Evolutionary conservation across 768 basidiomycete genomes (phyloP), one percentile per base, ranked within the genome.

Genomic region (Termitomyces sp.): DNA sequence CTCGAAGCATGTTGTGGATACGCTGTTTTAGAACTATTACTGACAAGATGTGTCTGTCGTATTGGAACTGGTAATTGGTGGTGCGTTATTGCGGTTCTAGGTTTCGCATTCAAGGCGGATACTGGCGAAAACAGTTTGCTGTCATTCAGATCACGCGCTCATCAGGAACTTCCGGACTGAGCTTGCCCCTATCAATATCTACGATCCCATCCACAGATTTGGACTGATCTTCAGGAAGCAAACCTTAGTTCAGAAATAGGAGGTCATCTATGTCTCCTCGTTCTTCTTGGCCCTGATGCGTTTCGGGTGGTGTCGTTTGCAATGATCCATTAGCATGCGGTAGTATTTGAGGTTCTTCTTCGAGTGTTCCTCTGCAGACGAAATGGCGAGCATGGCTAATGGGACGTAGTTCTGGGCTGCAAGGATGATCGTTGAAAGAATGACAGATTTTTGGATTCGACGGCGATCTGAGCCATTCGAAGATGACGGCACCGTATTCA

Each of bases 11-110:
- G 95, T n/a, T 61, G 95, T 99, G 42, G 92, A 97, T 72, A 93
- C n/a, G n/a, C n/a, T n/a, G n/a, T n/a, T 99, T 99, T 85, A 98
- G 95, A 73, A 99, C 97, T 52, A 94, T 97, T 70, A 96, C 93
- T 22, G 87, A 88, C 77, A 95, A 96, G 82, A 91, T 90, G 58
- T 22, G 78, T n/a, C 39, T 34, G 22, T n/a, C 16, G 20, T 37
- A 32, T n/a, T 27, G 18, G 8, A n/a, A 26, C 32, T 46, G 32
- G 34, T 50, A 10, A 55, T 24, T 37, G 48, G 26, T 47, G 53
- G 54, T 34, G 94, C 86, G 86, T n/a, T 67, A 95, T 99, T 66
- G 92, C 97, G 44, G 91, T 99, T 46, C 86, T 99, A 43, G 96
- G 96, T 12, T 99, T 98, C 72, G 97, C 96, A 4, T 98, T 98